Evolutionary conservation across 768 basidiomycete genomes (phyloP), one percentile per base, ranked within the genome.

Genomic region (Cytidiella melzeri): DNA sequence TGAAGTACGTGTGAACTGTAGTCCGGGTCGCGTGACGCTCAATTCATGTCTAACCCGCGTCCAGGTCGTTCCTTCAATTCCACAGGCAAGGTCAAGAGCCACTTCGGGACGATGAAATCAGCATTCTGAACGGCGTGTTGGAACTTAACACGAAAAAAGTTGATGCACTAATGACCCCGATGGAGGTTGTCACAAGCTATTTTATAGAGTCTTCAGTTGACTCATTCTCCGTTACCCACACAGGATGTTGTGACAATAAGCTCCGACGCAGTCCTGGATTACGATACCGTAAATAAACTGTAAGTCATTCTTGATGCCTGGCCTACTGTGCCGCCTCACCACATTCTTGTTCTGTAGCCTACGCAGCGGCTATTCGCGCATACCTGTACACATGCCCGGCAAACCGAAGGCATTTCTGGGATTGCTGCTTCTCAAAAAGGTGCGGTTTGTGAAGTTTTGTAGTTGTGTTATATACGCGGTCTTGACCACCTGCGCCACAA

Each of bases 311-410:
- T 30, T 39, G 44, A 5, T 52, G 27, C n/a, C n/a, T n/a, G n/a
- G n/a, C n/a, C n/a, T n/a, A n/a, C 4, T 50, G 39, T n/a, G 7
- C 6, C n/a, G 13, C n/a, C 11, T 41, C 26, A 39, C 3, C 26
- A 4, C n/a, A n/a, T n/a, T n/a, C n/a, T n/a, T n/a, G n/a, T n/a
- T 9, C 7, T 47, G n/a, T 57, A 87, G 83, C 40, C 65, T 87
- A 19, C 61, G 73, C n/a, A 87, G 83, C 55, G 94, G 94, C 0
- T 96, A 95, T 63, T 94, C 92, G 1, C 83, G 94, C 18, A 89
- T 98, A 60, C 94, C 94, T 0, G 78, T 98, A 0, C 90, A 95
- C 59, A 79, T 81, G 51, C 75, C 84, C 2, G 79, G 76, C 3
- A 75, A 86, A 37, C 77, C 81, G 7, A 61, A 77, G 9, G 73